Evolutionary conservation across 805 yeast species (phyloP), one percentile per base, ranked within the genome.

Genomic region (Starmerella apicola): DNA sequence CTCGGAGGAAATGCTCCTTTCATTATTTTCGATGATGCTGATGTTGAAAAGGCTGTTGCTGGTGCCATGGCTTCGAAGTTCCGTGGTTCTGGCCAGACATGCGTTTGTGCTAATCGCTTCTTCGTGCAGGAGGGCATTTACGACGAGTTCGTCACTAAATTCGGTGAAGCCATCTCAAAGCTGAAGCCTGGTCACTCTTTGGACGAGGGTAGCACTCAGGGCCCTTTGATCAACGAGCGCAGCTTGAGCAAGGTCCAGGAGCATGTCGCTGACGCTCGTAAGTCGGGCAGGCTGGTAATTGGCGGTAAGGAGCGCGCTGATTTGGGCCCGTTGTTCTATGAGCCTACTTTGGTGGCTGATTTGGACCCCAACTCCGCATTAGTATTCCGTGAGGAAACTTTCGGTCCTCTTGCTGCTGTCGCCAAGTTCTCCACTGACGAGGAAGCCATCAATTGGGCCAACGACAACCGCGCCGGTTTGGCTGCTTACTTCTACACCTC

Each of bases 1-100:
- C 67, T 80, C 32, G 88, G 91, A 26, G 91, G 91, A 23, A 81
- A 81, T 58, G 84, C 88, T 15, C 86, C 91, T 3, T 72, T 79
- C 49, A 70, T 80, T 41, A 76, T 80, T 3, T 80, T 80, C 57
- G 76, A 76, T 39, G 86, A 79, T 54, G 84, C 83, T 9, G 73
- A 78, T 45, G 49, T 80, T 17, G 78, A 73, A 42, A 60, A 63
- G 31, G 88, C 88, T 0, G 74, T 79, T 13, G 68, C 67, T n/a
- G 81, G 75, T 30, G 72, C 81, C 2, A 56, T 79, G 43, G 74
- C 70, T 7, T 70, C 76, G 46, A 81, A 81, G 58, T 76, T 79
- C 61, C 69, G 91, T 56, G 78, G 79, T 21, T 69, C 78, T 32
- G 91, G 91, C 45, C 91, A 81, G 60, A 79, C 86, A 4, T 81